Evolutionary conservation across 805 yeast species (phyloP).

Genomic region (Candida vaughaniae): DNA sequence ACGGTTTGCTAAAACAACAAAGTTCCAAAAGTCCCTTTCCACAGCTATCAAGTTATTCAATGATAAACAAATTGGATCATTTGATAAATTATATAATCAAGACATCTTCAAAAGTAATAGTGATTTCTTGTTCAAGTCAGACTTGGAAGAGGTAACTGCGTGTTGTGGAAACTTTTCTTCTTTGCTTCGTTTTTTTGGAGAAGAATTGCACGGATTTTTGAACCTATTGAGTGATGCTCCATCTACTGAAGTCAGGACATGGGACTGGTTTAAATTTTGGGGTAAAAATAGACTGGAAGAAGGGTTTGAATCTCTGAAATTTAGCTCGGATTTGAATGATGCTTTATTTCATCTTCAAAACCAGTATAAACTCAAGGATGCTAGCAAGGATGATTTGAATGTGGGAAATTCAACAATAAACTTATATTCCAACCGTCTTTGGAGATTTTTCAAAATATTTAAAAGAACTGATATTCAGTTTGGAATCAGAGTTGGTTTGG

Average conservation of each 20-base stretch:
- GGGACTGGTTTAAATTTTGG: slow-evolving; percentile 60
- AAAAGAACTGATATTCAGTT: slow-evolving; percentile 70
- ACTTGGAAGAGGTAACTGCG: slow-evolving; percentile 80
- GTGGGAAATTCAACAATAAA: slow-evolving; percentile 3
- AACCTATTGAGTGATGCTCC: slow-evolving; percentile 36
- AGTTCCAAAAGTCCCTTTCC: slow-evolving; percentile 46
- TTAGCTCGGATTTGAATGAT: slow-evolving; percentile 27
- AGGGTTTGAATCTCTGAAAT: slow-evolving; percentile 4
- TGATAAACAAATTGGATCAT: slow-evolving; percentile 54
- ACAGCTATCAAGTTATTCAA: slow-evolving; percentile 57
- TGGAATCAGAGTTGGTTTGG: slow-evolving; percentile 76
- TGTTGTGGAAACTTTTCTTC: slow-evolving; percentile 79
- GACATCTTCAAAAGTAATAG: slow-evolving; percentile 42
- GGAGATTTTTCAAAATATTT: slow-evolving; percentile 53
- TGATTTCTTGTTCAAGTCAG: slow-evolving; percentile 44
- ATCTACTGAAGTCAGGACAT: slow-evolving; percentile 28
- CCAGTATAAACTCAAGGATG: slow-evolving; percentile 18
- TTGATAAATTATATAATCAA: slow-evolving; percentile 57
- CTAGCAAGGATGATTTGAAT: slow-evolving; percentile 5
- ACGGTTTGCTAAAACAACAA: slow-evolving; percentile 37
- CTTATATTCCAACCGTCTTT: slow-evolving; percentile 28
- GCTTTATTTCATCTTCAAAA: slow-evolving; percentile 31
- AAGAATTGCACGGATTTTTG: slow-evolving; percentile 53
- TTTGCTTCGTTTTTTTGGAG: slow-evolving; percentile 59
- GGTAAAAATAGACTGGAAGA: slow-evolving; percentile 5